phyloP scores from a whole-genome alignment of 495 filamentous ascomycete species.

The Tuber borchii region DNA sequence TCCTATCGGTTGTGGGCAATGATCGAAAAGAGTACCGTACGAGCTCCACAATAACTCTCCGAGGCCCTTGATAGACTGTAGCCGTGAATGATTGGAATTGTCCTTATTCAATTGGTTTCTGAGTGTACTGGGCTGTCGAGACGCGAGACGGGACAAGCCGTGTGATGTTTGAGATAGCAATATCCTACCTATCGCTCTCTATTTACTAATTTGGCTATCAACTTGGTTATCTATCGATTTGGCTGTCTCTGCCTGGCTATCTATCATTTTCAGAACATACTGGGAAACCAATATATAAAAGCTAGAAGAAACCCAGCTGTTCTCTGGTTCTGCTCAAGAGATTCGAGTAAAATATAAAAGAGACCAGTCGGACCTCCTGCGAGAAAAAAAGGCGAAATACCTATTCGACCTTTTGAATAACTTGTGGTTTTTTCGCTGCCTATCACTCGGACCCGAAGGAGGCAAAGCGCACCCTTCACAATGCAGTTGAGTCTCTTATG shows the following conservation, averaged over 20 bases:
- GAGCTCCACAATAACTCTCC: background rate
- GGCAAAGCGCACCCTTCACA: background rate
- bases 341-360: background rate
- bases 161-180: background rate
- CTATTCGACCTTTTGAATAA: background rate
- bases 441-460: background rate
- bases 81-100: background rate
- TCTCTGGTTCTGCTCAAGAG: background rate
- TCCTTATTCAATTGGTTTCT: background rate
- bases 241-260: background rate
- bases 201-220: background rate
- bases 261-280: background rate
- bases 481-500: conserved; percentile 48
- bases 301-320: background rate
- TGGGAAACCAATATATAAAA: background rate
- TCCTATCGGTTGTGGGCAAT: background rate
- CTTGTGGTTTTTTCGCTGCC: background rate
- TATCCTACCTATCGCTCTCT: background rate
- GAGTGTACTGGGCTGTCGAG: background rate
- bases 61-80: background rate
- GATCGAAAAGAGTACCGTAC: background rate
- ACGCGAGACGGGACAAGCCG: background rate
- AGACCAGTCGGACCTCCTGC: background rate
- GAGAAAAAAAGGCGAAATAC: background rate
- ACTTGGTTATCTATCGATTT: background rate